Conservation (phyloP, 1,284 basidiomycete genomes). For the Phenoliferia sp. region DNA sequence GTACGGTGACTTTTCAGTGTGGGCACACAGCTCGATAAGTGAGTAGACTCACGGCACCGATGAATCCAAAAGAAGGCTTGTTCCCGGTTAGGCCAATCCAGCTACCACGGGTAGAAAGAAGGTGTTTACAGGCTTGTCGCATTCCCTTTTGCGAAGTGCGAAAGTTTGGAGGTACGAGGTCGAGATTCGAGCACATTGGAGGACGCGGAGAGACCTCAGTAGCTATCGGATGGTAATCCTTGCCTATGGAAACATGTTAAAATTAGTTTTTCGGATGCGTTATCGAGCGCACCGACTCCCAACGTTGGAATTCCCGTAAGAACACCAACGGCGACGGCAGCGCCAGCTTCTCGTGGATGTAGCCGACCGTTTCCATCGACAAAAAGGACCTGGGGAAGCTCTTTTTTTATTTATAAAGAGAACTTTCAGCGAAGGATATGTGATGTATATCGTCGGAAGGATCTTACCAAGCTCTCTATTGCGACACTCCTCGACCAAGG, state of each 20-base stretch:
- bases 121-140: neutral
- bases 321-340: slow-evolving; percentile 37
- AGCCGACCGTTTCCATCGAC: slow-evolving; percentile 41
- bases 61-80: neutral
- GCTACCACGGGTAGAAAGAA: slow-evolving; percentile 31
- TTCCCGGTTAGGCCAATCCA: slow-evolving; percentile 32
- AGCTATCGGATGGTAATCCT: neutral
- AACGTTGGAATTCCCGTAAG: slow-evolving; percentile 36
- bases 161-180: slow-evolving; percentile 20
- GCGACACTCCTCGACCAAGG: slow-evolving; percentile 30
- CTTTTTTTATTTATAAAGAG: too few species aligned
- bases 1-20: neutral
- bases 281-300: slow-evolving; percentile 24
- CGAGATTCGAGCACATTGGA: neutral
- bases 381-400: slow-evolving; percentile 37
- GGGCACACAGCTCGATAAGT: neutral
- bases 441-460: neutral
- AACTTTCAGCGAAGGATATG: neutral
- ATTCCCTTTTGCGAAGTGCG: slow-evolving; percentile 32
- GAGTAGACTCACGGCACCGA: neutral
- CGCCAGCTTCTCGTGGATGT: slow-evolving; percentile 38
- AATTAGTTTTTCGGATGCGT: neutral
- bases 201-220: neutral
- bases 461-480: neutral
- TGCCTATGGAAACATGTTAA: neutral